Evolutionary conservation across 176 grass and related monocot genomes (phyloP).

Genomic region (Puya raimondii): DNA sequence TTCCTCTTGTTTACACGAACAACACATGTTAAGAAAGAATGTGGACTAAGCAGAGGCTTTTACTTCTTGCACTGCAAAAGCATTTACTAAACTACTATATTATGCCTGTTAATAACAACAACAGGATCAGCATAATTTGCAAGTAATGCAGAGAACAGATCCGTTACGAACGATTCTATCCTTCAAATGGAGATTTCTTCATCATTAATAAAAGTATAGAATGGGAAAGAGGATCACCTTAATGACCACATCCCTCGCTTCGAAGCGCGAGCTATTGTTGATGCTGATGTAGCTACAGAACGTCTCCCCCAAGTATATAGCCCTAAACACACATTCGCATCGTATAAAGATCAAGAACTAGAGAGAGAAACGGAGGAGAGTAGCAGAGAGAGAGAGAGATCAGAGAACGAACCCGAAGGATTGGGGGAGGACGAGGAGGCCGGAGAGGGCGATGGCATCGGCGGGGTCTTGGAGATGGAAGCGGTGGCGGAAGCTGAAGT

Average conservation of each 20-base stretch:
- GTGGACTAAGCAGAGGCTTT: too few relatives aligned
- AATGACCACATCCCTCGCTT: slow-evolving; percentile 75
- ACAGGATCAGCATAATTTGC: too few relatives aligned
- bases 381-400: slow-evolving; percentile 1
- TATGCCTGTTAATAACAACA: too few relatives aligned
- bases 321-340: slow-evolving; percentile 41
- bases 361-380: slow-evolving; percentile 2
- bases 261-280: slow-evolving; percentile 89
- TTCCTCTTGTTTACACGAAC: too few relatives aligned
- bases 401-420: slow-evolving; percentile 57
- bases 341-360: slow-evolving; percentile 9
- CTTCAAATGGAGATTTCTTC: too few relatives aligned
- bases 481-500: slow-evolving; percentile 85
- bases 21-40: too few relatives aligned
- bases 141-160: too few relatives aligned
- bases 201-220: too few relatives aligned
- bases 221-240: slow-evolving; percentile 39
- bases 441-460: slow-evolving; percentile 78
- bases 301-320: slow-evolving; percentile 96
- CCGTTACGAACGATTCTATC: too few relatives aligned
- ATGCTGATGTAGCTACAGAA: slow-evolving; percentile 99
- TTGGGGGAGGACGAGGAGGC: slow-evolving; percentile 80
- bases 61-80: too few relatives aligned
- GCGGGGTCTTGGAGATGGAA: slow-evolving; percentile 69
- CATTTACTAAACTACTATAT: too few relatives aligned